These are phyloP conservation scores for Dendrothele bispora DNA, from an alignment of 768 basidiomycete genomes.

Conservation along the genomic window DNA sequence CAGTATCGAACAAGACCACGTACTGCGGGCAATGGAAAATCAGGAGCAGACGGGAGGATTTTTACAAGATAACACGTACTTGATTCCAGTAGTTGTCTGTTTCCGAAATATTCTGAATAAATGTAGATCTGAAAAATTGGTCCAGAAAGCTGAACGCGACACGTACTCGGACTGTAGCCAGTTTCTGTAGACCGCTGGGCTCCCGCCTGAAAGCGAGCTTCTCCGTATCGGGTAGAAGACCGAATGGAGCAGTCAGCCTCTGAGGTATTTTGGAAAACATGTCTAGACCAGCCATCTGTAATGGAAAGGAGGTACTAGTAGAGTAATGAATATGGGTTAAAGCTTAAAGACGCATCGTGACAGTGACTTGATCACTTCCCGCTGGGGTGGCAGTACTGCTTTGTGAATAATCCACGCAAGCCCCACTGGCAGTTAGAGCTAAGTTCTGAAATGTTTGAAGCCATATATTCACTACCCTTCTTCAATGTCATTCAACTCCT, in stretches of 20 bases:
- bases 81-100: slow-evolving; percentile 90
- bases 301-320: no score
- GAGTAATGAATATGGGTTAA: no score
- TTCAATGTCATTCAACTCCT: no score
- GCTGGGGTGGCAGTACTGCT: no score
- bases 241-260: slow-evolving; percentile 71
- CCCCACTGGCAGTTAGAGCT: no score
- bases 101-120: slow-evolving; percentile 64
- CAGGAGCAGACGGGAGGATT: not conserved
- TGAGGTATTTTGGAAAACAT: slow-evolving; percentile 77
- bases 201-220: slow-evolving; percentile 89
- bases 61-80: no score
- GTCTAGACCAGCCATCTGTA: not conserved
- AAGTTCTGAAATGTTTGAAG: no score
- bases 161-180: slow-evolving; percentile 73
- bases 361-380: no score
- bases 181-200: slow-evolving; percentile 74
- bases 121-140: slow-evolving; percentile 1
- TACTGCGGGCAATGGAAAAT: slow-evolving; percentile 48
- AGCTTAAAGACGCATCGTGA: no score
- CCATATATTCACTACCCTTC: no score
- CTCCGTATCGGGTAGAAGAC: slow-evolving; percentile 81
- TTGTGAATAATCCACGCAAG: no score
- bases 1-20: slow-evolving; percentile 81
- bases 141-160: not conserved